These are phyloP conservation scores for Prunella vulgaris DNA, from an alignment of 257 asterid species.

Conservation along the genomic window DNA sequence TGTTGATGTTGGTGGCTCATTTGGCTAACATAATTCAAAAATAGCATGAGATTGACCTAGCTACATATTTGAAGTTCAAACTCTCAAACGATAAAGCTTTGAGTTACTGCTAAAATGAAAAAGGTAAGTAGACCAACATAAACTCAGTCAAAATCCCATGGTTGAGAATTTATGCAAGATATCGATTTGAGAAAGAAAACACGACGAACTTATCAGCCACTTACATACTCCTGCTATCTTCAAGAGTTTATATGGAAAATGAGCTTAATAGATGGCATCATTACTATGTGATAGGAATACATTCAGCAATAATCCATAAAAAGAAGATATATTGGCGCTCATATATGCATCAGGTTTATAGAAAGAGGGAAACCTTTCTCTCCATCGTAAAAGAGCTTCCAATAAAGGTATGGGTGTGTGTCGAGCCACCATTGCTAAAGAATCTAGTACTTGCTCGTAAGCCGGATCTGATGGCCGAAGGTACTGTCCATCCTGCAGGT, in stretches of 20 bases:
- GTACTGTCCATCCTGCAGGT: slow-evolving; percentile 92
- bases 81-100: background rate
- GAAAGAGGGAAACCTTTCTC: slow-evolving; percentile 70
- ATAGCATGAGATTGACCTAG: background rate
- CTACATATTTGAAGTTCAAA: slow-evolving; percentile 7
- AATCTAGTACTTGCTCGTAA: slow-evolving; percentile 97
- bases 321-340: slow-evolving; percentile 5
- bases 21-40: background rate
- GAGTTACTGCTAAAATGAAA: background rate
- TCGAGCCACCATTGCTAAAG: slow-evolving; percentile 98
- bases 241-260: background rate
- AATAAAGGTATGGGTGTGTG: slow-evolving; percentile 97
- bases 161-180: slow-evolving; percentile 6
- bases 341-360: background rate
- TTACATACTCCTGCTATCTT: slow-evolving; percentile 4
- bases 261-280: background rate
- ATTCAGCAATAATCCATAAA: background rate
- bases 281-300: slow-evolving; percentile 2
- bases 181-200: background rate
- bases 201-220: background rate
- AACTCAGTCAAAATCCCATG: background rate
- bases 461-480: slow-evolving; percentile 99
- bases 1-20: background rate
- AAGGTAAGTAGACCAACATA: background rate
- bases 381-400: slow-evolving; percentile 96